Evolutionary conservation across 2,329 filamentous ascomycete species (phyloP).

Genomic region (Diaporthe vexans): DNA sequence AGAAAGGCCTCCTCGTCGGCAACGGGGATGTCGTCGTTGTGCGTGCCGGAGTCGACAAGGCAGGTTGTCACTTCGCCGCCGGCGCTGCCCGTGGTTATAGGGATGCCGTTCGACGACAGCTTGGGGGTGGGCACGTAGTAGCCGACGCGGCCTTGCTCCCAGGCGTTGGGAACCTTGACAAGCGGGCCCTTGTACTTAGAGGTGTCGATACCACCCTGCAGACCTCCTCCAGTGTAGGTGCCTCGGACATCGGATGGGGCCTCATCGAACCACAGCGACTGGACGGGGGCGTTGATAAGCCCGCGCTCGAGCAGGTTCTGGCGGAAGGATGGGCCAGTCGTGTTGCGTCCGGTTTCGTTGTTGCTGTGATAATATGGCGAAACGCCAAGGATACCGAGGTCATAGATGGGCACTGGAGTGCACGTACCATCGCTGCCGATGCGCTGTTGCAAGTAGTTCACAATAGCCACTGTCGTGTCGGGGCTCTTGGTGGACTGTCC

Average conservation of each 20-base stretch:
- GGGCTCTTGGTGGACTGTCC: conserved; percentile 39
- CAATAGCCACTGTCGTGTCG: conserved; percentile 48
- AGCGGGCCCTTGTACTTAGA: conserved; percentile 52
- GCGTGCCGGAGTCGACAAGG: conserved; percentile 51
- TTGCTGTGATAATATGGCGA: conserved; percentile 45
- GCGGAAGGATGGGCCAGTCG: conserved; percentile 49
- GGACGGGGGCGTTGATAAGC: conserved; percentile 47
- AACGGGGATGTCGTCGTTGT: conserved; percentile 46
- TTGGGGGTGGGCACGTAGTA: conserved; percentile 45
- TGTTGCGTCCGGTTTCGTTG: conserved; percentile 33
- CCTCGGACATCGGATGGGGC: conserved; percentile 44
- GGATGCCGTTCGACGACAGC: conserved; percentile 43
- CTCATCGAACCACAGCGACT: conserved; percentile 53
- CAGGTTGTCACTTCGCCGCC: conserved; percentile 42
- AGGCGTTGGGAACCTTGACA: conserved; percentile 47
- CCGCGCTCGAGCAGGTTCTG: conserved; percentile 50
- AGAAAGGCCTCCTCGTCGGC: conserved; percentile 42
- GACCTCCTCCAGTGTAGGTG: conserved; percentile 48
- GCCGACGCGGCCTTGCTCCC: conserved; percentile 37
- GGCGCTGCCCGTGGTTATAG: conserved; percentile 42
- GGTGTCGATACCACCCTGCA: conserved; percentile 52
- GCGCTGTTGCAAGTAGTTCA: conserved; percentile 45
- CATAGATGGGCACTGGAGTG: conserved; percentile 44
- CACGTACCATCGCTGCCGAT: conserved; percentile 43
- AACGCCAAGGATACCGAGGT: conserved; percentile 50